Conservation (phyloP, 2,329 filamentous ascomycete genomes). For the Westerdykella aurantiaca region DNA sequence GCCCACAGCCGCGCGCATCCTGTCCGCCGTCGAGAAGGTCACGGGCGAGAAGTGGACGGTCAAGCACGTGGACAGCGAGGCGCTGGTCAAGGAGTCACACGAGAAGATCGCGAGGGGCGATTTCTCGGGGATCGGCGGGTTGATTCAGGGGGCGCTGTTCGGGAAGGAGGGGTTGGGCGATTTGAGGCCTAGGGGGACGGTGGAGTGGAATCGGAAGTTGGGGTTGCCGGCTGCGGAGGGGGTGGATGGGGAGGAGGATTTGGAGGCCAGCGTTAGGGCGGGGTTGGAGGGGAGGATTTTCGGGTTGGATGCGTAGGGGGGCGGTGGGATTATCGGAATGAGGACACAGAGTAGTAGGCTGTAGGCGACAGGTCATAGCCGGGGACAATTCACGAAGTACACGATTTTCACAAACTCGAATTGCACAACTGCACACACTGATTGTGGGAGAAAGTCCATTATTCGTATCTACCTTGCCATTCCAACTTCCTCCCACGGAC, state of each 20-base stretch:
- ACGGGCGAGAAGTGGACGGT: constrained; percentile 50
- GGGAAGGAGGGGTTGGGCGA: constrained; percentile 17
- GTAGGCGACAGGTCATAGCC: too few relatives aligned
- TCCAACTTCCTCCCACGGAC: too few relatives aligned
- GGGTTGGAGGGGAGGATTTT: background rate
- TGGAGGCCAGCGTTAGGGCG: constrained; percentile 1
- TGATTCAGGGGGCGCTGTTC: constrained; percentile 18
- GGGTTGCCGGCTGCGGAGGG: constrained; percentile 37
- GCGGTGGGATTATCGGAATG: too few relatives aligned
- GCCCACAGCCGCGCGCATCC: constrained; percentile 53
- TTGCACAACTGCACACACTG: too few relatives aligned
- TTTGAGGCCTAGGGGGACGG: constrained; percentile 20
- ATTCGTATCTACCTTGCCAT: too few relatives aligned
- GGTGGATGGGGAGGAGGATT: constrained; percentile 20
- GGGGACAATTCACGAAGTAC: too few relatives aligned
- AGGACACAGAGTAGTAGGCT: too few relatives aligned
- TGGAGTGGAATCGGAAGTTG: constrained; percentile 37
- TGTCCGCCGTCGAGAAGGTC: constrained; percentile 49
- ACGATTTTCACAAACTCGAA: too few relatives aligned
- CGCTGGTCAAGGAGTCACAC: constrained; percentile 25
- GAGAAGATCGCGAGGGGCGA: constrained; percentile 37
- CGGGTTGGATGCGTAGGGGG: too few relatives aligned
- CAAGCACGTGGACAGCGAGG: constrained; percentile 32
- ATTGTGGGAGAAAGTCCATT: too few relatives aligned
- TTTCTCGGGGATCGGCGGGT: constrained; percentile 13